Conservation (phyloP, 139 green algal species). For the Pycnococcus provasolii region DNA sequence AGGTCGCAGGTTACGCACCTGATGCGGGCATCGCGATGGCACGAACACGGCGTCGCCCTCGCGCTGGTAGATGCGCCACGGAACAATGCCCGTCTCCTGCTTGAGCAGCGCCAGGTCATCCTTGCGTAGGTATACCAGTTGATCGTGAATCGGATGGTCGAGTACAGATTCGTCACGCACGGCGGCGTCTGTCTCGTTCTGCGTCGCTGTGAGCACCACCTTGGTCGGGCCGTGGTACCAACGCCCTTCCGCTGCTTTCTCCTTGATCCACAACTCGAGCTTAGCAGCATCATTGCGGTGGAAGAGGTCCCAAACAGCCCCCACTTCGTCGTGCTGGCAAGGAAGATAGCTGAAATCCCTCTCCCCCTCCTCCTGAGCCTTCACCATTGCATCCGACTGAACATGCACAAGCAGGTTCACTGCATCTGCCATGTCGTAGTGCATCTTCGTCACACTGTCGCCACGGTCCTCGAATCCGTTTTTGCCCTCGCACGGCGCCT, state of each 20-base stretch:
- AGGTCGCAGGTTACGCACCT: slow-evolving; percentile 54
- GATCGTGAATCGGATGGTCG: slow-evolving; percentile 33
- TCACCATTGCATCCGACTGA: background rate
- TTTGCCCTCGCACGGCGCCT: slow-evolving; percentile 12
- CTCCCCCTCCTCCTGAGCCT: slow-evolving; percentile 16
- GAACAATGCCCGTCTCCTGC: slow-evolving; percentile 33
- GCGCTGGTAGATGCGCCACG: slow-evolving; percentile 71
- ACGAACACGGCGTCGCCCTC: slow-evolving; percentile 75
- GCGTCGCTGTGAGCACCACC: background rate
- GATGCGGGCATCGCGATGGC: slow-evolving; percentile 73
- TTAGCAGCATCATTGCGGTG: slow-evolving; percentile 31
- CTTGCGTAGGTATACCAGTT: slow-evolving; percentile 28
- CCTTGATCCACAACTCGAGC: slow-evolving; percentile 20
- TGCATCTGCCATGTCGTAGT: slow-evolving; percentile 70
- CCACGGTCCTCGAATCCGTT: background rate
- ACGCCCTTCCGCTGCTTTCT: slow-evolving; percentile 22
- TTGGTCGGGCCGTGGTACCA: slow-evolving; percentile 11
- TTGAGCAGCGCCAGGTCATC: slow-evolving; percentile 30
- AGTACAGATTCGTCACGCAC: slow-evolving; percentile 14
- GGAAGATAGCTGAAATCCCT: no score
- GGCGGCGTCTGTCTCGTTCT: background rate
- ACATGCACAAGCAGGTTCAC: slow-evolving; percentile 49
- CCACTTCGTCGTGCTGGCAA: slow-evolving; percentile 37
- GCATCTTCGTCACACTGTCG: slow-evolving; percentile 81
- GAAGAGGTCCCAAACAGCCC: slow-evolving; percentile 80